phyloP scores from a whole-genome alignment of 2,329 filamentous ascomycete genomes.

The Pyrenochaeta sp. region DNA sequence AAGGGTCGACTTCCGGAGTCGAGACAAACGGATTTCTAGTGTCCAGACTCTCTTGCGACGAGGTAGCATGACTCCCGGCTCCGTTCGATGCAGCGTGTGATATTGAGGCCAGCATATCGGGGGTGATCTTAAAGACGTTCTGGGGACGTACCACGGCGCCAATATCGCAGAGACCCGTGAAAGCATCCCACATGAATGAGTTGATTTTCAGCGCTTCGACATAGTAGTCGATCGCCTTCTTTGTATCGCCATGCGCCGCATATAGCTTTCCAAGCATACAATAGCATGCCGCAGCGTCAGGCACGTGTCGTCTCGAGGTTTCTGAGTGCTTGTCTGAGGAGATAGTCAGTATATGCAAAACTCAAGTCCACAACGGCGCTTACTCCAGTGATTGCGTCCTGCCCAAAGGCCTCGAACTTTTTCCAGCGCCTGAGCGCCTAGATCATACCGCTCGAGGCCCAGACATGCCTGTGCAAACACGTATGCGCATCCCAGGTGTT shows the following conservation, averaged over 20 bases:
- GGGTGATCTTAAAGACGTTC: slow-evolving; percentile 84
- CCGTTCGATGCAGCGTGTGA: slow-evolving; percentile 37
- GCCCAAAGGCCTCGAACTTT: slow-evolving; percentile 80
- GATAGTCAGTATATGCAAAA: slow-evolving; percentile 16
- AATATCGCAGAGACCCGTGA: slow-evolving; percentile 84
- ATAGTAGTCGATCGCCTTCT: slow-evolving; percentile 85
- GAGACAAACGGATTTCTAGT: slow-evolving; percentile 41
- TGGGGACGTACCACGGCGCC: slow-evolving; percentile 79
- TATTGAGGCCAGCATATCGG: slow-evolving; percentile 66
- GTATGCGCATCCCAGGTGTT: slow-evolving; percentile 87
- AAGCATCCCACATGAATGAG: slow-evolving; percentile 98
- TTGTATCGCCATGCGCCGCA: slow-evolving; percentile 78
- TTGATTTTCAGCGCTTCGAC: slow-evolving; percentile 89
- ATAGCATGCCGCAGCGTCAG: slow-evolving; percentile 84
- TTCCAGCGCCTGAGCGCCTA: slow-evolving; percentile 85
- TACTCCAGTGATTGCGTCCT: slow-evolving; percentile 79
- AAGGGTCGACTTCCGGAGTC: slow-evolving; percentile 55
- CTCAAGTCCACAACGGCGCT: slow-evolving; percentile 45
- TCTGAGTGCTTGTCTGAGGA: slow-evolving; percentile 74
- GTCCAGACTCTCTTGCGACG: slow-evolving; percentile 30
- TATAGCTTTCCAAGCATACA: slow-evolving; percentile 89
- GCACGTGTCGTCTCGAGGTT: slow-evolving; percentile 74
- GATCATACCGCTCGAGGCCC: slow-evolving; percentile 77
- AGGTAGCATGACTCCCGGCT: slow-evolving; percentile 16
- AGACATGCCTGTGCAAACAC: slow-evolving; percentile 91